phyloP scores from a whole-genome alignment of 306 rosid species.

The Malus domestica region ASM211411v1 NC_041794.1:1762001-1762500 shows the following conservation, averaged over 20 bases:
- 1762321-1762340: too few relatives aligned
- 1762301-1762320: too few relatives aligned
- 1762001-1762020: constrained; percentile 45
- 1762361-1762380: too few relatives aligned
- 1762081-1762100: constrained; percentile 23
- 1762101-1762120: constrained; percentile 55
- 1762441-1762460: too few relatives aligned
- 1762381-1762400: too few relatives aligned
- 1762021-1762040: constrained; percentile 5
- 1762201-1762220: constrained; percentile 21
- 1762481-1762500: too few relatives aligned
- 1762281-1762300: too few relatives aligned
- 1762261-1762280: not conserved
- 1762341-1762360: too few relatives aligned
- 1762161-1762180: constrained; percentile 24
- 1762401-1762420: too few relatives aligned
- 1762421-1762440: too few relatives aligned
- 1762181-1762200: constrained; percentile 46
- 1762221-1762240: not conserved
- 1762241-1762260: not conserved
- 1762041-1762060: constrained; percentile 4
- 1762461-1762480: too few relatives aligned
- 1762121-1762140: constrained; percentile 22
- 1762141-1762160: constrained; percentile 24
- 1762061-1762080: constrained; percentile 18